phyloP scores from a whole-genome alignment of 352 stramenopile species.

The Saprolegnia parasitica region DNA sequence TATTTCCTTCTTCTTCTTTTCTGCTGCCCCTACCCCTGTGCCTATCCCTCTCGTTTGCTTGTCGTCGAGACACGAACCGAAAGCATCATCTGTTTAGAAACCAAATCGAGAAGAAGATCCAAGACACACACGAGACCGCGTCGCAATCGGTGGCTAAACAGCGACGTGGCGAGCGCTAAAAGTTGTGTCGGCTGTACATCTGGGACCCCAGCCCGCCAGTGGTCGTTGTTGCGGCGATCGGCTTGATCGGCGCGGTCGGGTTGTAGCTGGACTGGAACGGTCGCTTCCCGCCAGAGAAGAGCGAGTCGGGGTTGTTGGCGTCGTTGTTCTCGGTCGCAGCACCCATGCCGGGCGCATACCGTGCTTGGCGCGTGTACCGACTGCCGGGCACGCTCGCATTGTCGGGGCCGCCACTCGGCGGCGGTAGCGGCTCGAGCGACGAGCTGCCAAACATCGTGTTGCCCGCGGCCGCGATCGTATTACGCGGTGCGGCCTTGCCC shows the following conservation, averaged over 20 bases:
- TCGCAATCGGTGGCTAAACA: background rate
- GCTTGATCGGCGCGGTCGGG: constrained; percentile 17
- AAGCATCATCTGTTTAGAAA: no score
- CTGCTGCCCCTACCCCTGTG: no score
- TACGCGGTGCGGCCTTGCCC: constrained; percentile 36
- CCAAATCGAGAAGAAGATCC: no score
- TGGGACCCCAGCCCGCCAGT: background rate
- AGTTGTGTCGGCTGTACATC: constrained; percentile 30
- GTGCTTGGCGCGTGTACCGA: constrained; percentile 72
- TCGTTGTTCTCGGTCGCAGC: constrained; percentile 47
- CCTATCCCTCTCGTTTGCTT: no score
- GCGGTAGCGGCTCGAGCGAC: background rate
- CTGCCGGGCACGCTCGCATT: constrained; percentile 53
- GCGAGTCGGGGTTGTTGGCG: constrained; percentile 31
- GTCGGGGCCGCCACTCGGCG: constrained; percentile 37
- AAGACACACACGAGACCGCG: background rate
- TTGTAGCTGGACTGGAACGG: constrained; percentile 36
- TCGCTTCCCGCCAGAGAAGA: constrained; percentile 49
- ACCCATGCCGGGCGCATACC: constrained; percentile 63
- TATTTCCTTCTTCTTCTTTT: no score
- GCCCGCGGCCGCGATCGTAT: constrained; percentile 61
- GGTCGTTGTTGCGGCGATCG: constrained; percentile 1
- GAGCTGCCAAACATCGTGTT: constrained; percentile 56
- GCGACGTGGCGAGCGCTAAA: constrained; percentile 7
- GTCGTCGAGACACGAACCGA: no score